phyloP scores from a whole-genome alignment of 805 yeast species.

The Saturnispora zaruensis region DNA sequence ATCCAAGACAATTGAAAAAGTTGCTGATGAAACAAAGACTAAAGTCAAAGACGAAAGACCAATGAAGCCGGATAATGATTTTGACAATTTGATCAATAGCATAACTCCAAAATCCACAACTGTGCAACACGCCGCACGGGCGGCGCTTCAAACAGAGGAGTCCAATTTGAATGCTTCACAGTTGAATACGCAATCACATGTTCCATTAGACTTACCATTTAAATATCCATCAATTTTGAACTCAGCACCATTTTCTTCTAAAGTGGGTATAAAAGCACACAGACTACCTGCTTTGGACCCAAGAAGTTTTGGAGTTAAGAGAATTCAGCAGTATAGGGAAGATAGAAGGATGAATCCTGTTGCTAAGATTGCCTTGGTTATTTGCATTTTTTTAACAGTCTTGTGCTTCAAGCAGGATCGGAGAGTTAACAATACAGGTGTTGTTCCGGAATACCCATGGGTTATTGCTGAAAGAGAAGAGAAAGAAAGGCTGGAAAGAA shows the following conservation, averaged over 20 bases:
- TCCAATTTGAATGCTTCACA: constrained; percentile 10
- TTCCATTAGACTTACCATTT: constrained; percentile 58
- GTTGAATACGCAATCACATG: constrained; percentile 10
- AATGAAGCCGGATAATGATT: background rate
- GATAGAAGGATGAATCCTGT: constrained; percentile 50
- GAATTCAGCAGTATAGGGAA: constrained; percentile 36
- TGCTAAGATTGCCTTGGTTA: constrained; percentile 44
- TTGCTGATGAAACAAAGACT: background rate
- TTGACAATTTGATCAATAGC: constrained; percentile 12
- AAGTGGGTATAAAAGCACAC: constrained; percentile 24
- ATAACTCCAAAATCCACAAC: constrained; percentile 7
- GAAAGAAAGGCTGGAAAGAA: constrained; percentile 5
- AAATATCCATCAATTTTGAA: constrained; percentile 30
- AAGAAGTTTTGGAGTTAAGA: constrained; percentile 30
- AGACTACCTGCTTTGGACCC: constrained; percentile 33
- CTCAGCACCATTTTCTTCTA: constrained; percentile 21
- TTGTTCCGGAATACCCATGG: constrained; percentile 27
- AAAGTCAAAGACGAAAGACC: background rate
- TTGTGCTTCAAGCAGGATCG: constrained; percentile 50
- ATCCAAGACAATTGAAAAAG: background rate
- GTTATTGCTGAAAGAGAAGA: constrained; percentile 15
- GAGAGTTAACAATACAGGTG: constrained; percentile 24
- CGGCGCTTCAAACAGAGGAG: constrained; percentile 12
- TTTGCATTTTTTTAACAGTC: constrained; percentile 38
- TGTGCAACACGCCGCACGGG: constrained; percentile 7